Conservation (phyloP, 78 protist genomes). For the Chrysochromulina tobinii region DNA sequence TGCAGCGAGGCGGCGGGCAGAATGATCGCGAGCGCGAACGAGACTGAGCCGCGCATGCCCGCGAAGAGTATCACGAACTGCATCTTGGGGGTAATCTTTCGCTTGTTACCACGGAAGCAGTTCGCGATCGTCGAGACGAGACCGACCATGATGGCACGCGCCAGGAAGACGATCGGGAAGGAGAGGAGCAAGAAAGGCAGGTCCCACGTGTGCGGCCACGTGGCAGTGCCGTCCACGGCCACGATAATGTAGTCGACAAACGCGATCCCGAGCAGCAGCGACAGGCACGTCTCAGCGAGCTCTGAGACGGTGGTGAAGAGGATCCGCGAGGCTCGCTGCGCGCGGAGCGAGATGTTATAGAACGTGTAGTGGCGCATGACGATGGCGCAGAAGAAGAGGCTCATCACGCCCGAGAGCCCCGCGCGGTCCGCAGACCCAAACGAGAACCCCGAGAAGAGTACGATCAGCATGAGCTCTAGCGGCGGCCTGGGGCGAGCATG, state of each 20-base stretch:
- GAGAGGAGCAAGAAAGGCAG: background rate
- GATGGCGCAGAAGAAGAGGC: background rate
- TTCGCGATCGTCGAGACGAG: background rate
- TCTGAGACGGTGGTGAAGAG: background rate
- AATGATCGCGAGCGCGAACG: conserved; percentile 11
- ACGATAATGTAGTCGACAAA: background rate
- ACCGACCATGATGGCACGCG: background rate
- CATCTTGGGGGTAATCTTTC: background rate
- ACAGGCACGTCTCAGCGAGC: background rate
- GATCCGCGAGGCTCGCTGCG: background rate
- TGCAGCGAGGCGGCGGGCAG: background rate
- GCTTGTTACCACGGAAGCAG: too few species aligned
- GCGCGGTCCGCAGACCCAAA: background rate
- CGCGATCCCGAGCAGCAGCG: background rate
- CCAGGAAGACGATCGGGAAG: background rate
- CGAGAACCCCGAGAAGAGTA: background rate
- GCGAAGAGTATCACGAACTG: background rate
- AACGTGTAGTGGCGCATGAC: background rate
- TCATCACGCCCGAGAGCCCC: background rate
- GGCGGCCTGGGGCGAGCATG: too few species aligned
- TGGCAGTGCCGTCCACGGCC: background rate
- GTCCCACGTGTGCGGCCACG: background rate
- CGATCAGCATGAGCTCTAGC: background rate
- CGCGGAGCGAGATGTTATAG: background rate
- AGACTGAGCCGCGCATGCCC: background rate